Base-by-base conservation (phyloP, 768 basidiomycete genomes). In the Phlebiopsis gigantea region DNA sequence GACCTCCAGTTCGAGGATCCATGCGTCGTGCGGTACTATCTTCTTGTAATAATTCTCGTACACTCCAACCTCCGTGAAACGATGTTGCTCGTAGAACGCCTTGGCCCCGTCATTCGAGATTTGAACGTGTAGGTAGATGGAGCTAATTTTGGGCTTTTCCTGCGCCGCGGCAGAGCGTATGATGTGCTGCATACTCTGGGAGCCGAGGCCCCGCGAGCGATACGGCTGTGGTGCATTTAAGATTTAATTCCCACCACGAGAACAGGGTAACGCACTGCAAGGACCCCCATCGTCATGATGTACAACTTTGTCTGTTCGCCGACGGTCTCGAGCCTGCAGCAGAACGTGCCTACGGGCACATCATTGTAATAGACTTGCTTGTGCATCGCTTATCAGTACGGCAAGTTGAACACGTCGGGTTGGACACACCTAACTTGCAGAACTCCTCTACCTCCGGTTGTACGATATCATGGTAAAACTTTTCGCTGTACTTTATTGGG, bases 271-370 rank as follows among this genome's bases (percentile, higher is more conserved):
- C 83, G 72, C 74, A 93, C 91, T 55, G 90, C 91, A 55, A 95
- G 83, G 60, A 95, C 74, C 44, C 92, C 93, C 85, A 95, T 87
- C 49, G 93, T 95, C 87, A 93, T 91, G 67, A 94, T 78, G 73
- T 95, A 95, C 57, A 91, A 72, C 46, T 77, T 75, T 44, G 72
- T 75, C 62, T 77, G 71, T 45, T 74, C 79, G 64, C 81, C 78
- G 65, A 83, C 81, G 53, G 75, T 79, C 71, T 96, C 93, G 58
- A 93, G 71, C 57, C 90, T 82, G 73, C 89, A 92, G 70, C 90
- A 93, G 65, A 94, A 81, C 4, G 85, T 90, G 57, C 93, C 93
- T 60, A 95, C 86, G 46, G 93, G 91, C 56, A 96, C 77, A 73
- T 96, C 93, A 74, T 93, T 94, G 73, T 88, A 94, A 73, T 93